These are phyloP conservation scores for Aleurites moluccanus DNA, from an alignment of 441 rosid genomes.

Conservation along the genomic window DNA sequence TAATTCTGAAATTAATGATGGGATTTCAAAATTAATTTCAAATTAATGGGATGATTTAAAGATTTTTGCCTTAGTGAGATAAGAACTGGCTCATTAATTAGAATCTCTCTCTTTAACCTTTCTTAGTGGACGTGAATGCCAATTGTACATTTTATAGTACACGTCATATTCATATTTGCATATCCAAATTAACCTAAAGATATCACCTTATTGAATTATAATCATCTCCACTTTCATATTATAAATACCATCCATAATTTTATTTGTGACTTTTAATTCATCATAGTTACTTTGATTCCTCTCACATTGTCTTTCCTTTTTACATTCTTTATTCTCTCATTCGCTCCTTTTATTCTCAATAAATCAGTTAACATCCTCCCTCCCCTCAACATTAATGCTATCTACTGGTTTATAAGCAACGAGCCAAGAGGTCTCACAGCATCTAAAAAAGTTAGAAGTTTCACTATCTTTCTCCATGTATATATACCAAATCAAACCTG, in stretches of 20 bases:
- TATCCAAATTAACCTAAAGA: background rate
- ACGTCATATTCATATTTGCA: background rate
- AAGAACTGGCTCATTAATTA: background rate
- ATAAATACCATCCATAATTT: background rate
- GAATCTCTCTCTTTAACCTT: background rate
- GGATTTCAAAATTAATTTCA: background rate
- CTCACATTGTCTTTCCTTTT: background rate
- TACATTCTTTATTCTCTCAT: background rate
- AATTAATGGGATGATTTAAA: background rate
- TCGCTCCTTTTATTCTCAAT: background rate
- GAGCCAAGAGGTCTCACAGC: background rate
- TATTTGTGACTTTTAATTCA: slow-evolving; percentile 2
- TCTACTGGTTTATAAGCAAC: background rate
- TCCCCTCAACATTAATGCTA: background rate
- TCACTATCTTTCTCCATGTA: background rate
- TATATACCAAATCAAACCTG: background rate
- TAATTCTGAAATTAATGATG: background rate
- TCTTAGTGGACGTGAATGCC: background rate
- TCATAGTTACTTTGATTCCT: background rate
- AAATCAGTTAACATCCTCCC: background rate
- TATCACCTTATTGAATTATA: background rate
- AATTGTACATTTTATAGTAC: background rate
- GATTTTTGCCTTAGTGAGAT: background rate
- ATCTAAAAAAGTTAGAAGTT: background rate
- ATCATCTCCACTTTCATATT: background rate